Base-by-base conservation (phyloP, 805 yeast species). In the Komagataella kurtzmanii region DNA sequence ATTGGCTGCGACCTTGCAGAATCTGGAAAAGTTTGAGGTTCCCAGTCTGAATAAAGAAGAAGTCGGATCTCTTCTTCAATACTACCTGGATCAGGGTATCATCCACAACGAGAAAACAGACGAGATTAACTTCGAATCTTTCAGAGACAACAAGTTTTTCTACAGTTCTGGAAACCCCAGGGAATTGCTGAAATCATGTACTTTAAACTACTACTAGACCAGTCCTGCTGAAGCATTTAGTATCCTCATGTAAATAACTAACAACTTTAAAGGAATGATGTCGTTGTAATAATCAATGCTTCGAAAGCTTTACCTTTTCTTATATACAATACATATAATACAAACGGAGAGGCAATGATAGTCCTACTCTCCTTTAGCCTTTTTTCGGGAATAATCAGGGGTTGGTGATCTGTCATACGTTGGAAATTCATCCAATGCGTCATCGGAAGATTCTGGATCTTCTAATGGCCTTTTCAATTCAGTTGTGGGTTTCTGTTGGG, bases 101-200 rank as follows among this genome's bases (percentile, higher is more conserved):
- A 49, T 66, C 24, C 60, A 56, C 48, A 62, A 64, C 53, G 69
- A 72, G 51, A 69, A 67, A 45, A 71, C 67, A 44, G 59, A 57
- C 12, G 54, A 54, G 17, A 58, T 30, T 14, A 30, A 30, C n/a
- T 30, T 30, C 10, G 40, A 30, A 30, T 30, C 40, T 30, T 30
- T 59, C 48, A 45, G 57, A 12, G 54, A 54, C 18, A 44, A 48
- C 7, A 24, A 58, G 58, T 21, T 47, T 30, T 30, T 30, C 40
- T 73, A 80, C 55, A 88, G 88, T 43, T 80, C 78, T 59, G 89
- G 89, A 57, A 83, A 81, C 59, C 82, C 87, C 48, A 68, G 76
- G 53, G 73, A 72, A 50, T 60, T 80, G 43, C 57, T 77, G 51
- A 73, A 70, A 52, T 60, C 72, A 17, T 70, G 73, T 56, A 60